Percentiles rank a stretch among this genome's conserved stretches.
Evolutionary conservation across 306 rosid species (phyloP).

Genomic region (Macrotyloma uniflorum): DNA sequence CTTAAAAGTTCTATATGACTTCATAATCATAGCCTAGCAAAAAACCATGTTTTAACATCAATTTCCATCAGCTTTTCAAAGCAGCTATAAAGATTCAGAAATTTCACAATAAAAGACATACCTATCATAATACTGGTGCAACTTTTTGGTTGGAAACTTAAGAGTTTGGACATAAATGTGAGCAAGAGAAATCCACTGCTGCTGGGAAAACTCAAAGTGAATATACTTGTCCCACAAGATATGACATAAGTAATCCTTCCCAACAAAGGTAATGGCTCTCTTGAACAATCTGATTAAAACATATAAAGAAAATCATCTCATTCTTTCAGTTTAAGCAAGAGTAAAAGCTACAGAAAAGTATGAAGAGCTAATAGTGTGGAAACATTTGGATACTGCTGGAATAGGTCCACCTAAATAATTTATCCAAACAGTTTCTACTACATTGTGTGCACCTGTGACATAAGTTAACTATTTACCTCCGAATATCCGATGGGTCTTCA

Average conservation of each 20-base stretch:
- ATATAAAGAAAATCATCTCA: conserved; percentile 30
- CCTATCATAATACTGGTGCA: conserved; percentile 69
- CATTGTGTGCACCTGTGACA: neutral
- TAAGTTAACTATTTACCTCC: conserved; percentile 55
- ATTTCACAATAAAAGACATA: conserved; percentile 36
- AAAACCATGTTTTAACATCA: neutral
- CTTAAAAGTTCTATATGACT: neutral
- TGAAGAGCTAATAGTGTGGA: conserved; percentile 3
- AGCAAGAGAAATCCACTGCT: conserved; percentile 75
- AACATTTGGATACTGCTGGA: neutral
- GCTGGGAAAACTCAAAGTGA: conserved; percentile 80
- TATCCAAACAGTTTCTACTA: conserved; percentile 6
- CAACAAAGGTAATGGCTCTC: conserved; percentile 81
- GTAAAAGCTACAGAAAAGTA: conserved; percentile 30
- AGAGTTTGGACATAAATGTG: conserved; percentile 79
- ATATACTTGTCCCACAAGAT: conserved; percentile 88
- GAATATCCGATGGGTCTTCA: conserved; percentile 79
- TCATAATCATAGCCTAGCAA: neutral
- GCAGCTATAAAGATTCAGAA: neutral
- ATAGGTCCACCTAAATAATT: conserved; percentile 25
- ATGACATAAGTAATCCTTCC: conserved; percentile 82
- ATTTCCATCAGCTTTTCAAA: neutral
- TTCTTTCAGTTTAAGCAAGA: conserved; percentile 25
- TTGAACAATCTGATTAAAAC: conserved; percentile 62
- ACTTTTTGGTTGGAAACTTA: conserved; percentile 82